phyloP scores from a whole-genome alignment of 2,329 filamentous ascomycete genomes.

The Phoma sp. region DNA sequence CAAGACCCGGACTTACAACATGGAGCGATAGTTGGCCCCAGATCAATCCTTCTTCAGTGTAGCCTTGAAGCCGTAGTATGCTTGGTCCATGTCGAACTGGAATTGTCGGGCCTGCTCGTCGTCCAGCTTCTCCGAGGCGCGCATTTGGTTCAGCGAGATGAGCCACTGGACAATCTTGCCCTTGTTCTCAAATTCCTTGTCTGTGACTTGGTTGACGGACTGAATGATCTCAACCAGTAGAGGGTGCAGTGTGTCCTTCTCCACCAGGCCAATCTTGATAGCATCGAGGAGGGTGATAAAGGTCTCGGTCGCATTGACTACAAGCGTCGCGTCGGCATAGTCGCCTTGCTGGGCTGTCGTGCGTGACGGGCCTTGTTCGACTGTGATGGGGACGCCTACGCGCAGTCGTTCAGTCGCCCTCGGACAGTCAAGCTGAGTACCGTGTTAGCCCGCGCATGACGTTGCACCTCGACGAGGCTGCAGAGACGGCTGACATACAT shows the following conservation, averaged over 20 bases:
- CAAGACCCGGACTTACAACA: neutral
- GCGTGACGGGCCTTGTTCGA: constrained; percentile 64
- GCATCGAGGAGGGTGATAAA: constrained; percentile 99
- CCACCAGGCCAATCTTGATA: constrained; percentile 86
- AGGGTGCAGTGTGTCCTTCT: constrained; percentile 96
- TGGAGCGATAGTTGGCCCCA: neutral
- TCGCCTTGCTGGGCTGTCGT: constrained; percentile 47
- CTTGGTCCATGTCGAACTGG: constrained; percentile 91
- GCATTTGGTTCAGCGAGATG: constrained; percentile 97
- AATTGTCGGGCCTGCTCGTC: constrained; percentile 89
- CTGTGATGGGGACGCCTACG: constrained; percentile 89
- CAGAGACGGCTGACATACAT: constrained; percentile 64
- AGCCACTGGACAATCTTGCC: constrained; percentile 99
- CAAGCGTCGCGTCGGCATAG: constrained; percentile 68
- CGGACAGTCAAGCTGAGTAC: constrained; percentile 82
- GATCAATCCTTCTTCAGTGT: constrained; percentile 62
- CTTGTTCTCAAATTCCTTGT: constrained; percentile 91
- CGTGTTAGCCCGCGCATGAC: constrained; percentile 21
- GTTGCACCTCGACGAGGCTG: neutral
- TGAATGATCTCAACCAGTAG: constrained; percentile 95
- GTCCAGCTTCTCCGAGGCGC: constrained; percentile 86
- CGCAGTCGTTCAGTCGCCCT: constrained; percentile 91
- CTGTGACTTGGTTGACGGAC: constrained; percentile 95
- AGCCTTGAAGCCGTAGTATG: constrained; percentile 91
- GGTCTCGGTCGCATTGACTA: constrained; percentile 92